Evolutionary conservation across 352 stramenopile species (phyloP).

Genomic region (Pythium brachiatum): DNA sequence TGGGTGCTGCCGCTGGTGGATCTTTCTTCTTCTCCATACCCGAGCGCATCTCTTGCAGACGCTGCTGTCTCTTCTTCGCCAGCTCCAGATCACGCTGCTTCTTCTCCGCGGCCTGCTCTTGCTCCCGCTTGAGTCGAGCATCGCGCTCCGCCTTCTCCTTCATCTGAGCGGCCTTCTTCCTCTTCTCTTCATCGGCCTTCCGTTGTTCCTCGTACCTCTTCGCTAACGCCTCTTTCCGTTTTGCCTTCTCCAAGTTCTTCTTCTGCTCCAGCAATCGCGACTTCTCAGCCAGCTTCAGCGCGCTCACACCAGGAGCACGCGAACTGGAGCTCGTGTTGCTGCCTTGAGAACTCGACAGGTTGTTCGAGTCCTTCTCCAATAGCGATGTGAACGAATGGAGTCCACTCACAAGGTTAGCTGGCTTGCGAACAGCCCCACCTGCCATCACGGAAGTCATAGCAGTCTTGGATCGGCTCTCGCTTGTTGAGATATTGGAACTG

Average conservation of each 20-base stretch:
- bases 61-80: constrained; percentile 58
- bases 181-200: constrained; percentile 64
- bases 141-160: constrained; percentile 71
- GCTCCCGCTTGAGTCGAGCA: constrained; percentile 43
- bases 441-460: not conserved
- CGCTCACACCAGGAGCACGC: constrained; percentile 55
- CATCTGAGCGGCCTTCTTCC: constrained; percentile 43
- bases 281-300: constrained; percentile 71
- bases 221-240: constrained; percentile 58
- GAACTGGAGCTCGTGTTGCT: constrained; percentile 27
- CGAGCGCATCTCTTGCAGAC: constrained; percentile 63
- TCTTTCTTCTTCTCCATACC: constrained; percentile 67
- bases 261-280: constrained; percentile 66
- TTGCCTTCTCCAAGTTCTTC: constrained; percentile 58
- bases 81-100: constrained; percentile 68
- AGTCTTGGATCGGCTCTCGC: constrained; percentile 10
- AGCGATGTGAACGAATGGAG: constrained; percentile 76
- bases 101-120: constrained; percentile 46
- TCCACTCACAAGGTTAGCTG: constrained; percentile 64
- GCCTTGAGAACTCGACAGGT: constrained; percentile 22
- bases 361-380: constrained; percentile 47
- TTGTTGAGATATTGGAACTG: constrained; percentile 36
- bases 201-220: constrained; percentile 74
- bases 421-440: constrained; percentile 31
- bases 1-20: constrained; percentile 1